Base-by-base conservation (phyloP, 2,329 filamentous ascomycete genomes). In the Fragosphaeria purpurea region DNA sequence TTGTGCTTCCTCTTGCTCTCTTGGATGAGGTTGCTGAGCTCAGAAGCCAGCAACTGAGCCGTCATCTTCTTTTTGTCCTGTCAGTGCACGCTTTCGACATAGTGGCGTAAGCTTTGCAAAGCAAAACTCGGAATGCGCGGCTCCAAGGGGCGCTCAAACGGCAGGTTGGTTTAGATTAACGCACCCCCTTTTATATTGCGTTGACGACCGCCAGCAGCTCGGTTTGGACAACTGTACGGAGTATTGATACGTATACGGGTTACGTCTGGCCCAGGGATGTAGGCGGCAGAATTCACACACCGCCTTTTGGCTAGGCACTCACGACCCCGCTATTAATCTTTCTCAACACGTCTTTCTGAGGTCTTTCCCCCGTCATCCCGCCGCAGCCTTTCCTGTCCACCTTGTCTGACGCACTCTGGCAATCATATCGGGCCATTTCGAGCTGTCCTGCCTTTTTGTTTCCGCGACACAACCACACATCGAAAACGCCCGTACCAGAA, bases 1-100 rank as follows among this genome's bases (percentile, higher is more conserved):
- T 85, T 81, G 67, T 96, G 85, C 70, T 95, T 97, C 62, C 91
- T 81, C 70, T 95, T 97, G 65, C 90, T 93, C 73, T 98, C 93
- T 68, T 94, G 88, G 61, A 95, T 85, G 65, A 96, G 80, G 70
- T 88, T 94, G 62, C 85, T 80, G 66, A 96, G 80, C 77, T 96
- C 90, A 52, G 86, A 83, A 63, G 84, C 82, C 62, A 96, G 78
- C 62, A 95, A 83, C 77, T 94, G 88, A 61, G 88, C 85, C 67
- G 89, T 94, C 89, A 95, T 95, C 62, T 71, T 83, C 22, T 66
- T 56, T 42, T 49, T 33, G 39, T 45, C 41, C 13, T 32, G 11
- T 53, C 55, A 4, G 8, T 9, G 6, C 22, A 41, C 39, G 39
- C 47, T 42, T 8, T 55, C 55, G 49, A 55, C 53, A 57, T 57